Evolutionary conservation across 2,329 filamentous ascomycete genomes (phyloP), one percentile per base, ranked within the genome.

Genomic region (Grosmannia huntii): DNA sequence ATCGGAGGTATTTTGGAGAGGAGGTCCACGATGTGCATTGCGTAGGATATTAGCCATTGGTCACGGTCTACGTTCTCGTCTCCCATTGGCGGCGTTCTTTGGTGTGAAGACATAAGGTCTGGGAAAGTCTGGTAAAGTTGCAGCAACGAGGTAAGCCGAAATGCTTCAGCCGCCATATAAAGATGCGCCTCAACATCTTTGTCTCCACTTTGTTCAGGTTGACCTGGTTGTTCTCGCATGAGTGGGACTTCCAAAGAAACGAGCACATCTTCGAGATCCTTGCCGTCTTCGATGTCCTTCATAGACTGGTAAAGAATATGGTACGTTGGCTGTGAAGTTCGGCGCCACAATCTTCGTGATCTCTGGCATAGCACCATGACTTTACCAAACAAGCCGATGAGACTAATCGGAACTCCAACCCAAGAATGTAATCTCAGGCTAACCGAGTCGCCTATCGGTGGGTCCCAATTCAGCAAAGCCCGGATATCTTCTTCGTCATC

Each of bases 81-180:
- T 38, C 19, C 28, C 31, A 11, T 7, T 12, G 31, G 5, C 16
- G 11, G 21, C 11, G 41, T 16, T 21, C 21, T 27, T 5, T n/a
- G 9, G 36, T 55, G 23, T 2, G 25, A 5, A 21, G 12, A 41
- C 12, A 59, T 31, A 9, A 66, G 58, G n/a, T 66, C 64, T 1
- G 64, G 64, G n/a, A 66, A 66, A 1, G 71, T 72, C 53, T 72
- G 68, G 61, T 74, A 73, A 1, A 74, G 68, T 41, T 73, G 72
- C 3, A 73, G 62, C 19, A 74, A 59, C 0, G 72, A 68, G 0
- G 68, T 66, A 0, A 74, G 63, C 1, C 69, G 67, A 46, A 72
- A 73, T 0, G 70, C 71, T 51, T 74, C 72, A 2, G 70, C 71
- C 0, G 70, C 70, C 1, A 66, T 61, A 16, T 66, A 65, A 1